These are phyloP conservation scores for Dalbergia cultrata DNA, from an alignment of 306 rosid species.

Conservation along the genomic window DNA sequence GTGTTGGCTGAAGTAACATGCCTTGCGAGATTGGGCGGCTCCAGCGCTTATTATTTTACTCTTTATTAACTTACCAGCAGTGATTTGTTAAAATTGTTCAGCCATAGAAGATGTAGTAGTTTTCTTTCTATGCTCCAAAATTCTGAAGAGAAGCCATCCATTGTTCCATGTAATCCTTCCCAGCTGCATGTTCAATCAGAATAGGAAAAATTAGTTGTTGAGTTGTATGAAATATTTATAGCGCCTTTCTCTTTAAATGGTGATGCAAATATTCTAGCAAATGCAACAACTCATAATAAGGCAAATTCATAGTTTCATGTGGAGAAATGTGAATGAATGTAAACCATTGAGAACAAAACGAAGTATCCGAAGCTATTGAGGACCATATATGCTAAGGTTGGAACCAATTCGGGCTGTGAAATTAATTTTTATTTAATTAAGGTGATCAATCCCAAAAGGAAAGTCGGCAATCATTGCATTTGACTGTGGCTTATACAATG, in stretches of 20 bases:
- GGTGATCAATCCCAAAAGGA: conserved; percentile 10
- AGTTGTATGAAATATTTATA: neutral
- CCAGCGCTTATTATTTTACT: neutral
- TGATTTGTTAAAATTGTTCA: neutral
- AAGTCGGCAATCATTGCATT: neutral
- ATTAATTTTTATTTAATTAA: neutral
- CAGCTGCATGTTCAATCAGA: conserved; percentile 54
- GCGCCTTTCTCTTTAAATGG: too few relatives aligned
- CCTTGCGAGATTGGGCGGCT: neutral
- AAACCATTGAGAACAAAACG: neutral
- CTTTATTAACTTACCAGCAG: neutral
- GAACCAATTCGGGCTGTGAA: neutral
- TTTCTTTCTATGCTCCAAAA: conserved; percentile 49
- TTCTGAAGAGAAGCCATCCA: conserved; percentile 68
- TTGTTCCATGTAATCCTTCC: conserved; percentile 68
- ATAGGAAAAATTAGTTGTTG: neutral
- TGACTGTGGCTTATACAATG: neutral
- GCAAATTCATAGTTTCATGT: neutral
- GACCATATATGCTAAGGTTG: neutral
- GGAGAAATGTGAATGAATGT: neutral
- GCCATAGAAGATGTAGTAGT: conserved; percentile 3
- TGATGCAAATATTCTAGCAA: neutral
- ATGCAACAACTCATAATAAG: neutral
- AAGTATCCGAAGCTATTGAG: neutral
- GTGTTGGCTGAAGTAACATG: neutral